phyloP scores from a whole-genome alignment of 1,284 basidiomycete species.

The Cystobasidium slooffiae region DNA sequence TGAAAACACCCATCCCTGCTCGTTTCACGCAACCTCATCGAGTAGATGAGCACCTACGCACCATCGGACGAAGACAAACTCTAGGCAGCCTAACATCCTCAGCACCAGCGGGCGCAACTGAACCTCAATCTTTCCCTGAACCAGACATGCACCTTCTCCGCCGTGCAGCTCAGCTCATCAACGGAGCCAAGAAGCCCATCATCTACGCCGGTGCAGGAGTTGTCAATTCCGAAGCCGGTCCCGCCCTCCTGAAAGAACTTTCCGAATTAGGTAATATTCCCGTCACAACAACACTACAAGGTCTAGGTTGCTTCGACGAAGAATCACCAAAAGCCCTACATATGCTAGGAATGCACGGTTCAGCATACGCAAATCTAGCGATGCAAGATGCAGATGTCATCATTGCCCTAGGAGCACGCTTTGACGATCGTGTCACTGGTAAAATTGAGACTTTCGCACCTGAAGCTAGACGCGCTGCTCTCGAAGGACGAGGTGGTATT shows the following conservation, averaged over 20 bases:
- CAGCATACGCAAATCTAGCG: slow-evolving; percentile 94
- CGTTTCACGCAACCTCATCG: slow-evolving; percentile 82
- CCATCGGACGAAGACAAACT: slow-evolving; percentile 28
- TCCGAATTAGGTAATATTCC: slow-evolving; percentile 88
- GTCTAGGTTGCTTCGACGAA: slow-evolving; percentile 95
- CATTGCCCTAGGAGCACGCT: slow-evolving; percentile 92
- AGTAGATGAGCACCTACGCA: slow-evolving; percentile 35
- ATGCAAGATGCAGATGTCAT: slow-evolving; percentile 98
- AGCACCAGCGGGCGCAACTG: slow-evolving; percentile 24
- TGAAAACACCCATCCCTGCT: slow-evolving; percentile 83
- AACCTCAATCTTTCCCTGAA: slow-evolving; percentile 38
- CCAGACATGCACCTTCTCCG: slow-evolving; percentile 70
- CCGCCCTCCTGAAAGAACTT: slow-evolving; percentile 79
- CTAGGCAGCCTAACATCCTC: slow-evolving; percentile 36
- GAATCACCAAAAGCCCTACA: slow-evolving; percentile 79
- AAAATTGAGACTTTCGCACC: slow-evolving; percentile 90
- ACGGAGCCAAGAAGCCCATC: slow-evolving; percentile 85
- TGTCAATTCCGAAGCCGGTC: slow-evolving; percentile 79
- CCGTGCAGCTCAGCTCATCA: slow-evolving; percentile 87
- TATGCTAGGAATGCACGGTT: slow-evolving; percentile 99
- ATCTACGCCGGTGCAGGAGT: slow-evolving; percentile 95
- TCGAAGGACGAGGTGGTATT: slow-evolving; percentile 87
- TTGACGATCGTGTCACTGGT: slow-evolving; percentile 97
- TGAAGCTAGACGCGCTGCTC: slow-evolving; percentile 82
- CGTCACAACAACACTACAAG: slow-evolving; percentile 94